Conservation (phyloP, 2,329 filamentous ascomycete genomes). For the Apiospora kogelbergensis region DNA sequence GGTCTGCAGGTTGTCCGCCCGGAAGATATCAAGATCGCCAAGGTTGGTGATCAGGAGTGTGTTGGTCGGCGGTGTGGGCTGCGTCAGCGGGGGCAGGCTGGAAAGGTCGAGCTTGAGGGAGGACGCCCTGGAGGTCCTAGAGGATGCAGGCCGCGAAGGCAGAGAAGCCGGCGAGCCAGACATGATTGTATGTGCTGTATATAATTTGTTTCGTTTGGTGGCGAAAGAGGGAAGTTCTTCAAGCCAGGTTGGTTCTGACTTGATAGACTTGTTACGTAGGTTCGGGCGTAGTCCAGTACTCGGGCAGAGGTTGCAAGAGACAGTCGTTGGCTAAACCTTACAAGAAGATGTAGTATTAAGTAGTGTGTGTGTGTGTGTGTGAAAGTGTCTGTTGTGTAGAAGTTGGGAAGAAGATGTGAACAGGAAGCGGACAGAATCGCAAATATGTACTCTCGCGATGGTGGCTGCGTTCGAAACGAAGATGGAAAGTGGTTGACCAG, state of each 20-base stretch:
- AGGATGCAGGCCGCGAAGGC: conserved; percentile 32
- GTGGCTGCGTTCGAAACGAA: conserved; percentile 14
- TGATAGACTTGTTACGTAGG: neutral
- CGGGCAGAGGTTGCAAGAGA: neutral
- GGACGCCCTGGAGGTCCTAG: conserved; percentile 41
- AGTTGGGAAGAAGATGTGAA: neutral
- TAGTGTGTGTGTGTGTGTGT: neutral
- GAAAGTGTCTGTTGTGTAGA: neutral
- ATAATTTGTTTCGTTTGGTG: neutral
- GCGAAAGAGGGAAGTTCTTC: neutral
- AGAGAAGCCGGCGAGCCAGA: conserved; percentile 27
- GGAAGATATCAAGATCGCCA: conserved; percentile 70
- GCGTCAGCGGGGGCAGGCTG: conserved; percentile 65
- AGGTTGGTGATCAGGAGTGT: conserved; percentile 85
- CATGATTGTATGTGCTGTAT: conserved; percentile 10
- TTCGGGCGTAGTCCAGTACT: neutral
- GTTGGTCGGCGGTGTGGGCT: conserved; percentile 77
- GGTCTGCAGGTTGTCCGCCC: conserved; percentile 69
- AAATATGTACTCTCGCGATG: conserved; percentile 13
- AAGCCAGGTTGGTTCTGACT: neutral
- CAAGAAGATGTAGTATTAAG: neutral
- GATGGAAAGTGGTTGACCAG: conserved; percentile 4
- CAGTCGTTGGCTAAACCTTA: neutral
- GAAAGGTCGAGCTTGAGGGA: conserved; percentile 71
- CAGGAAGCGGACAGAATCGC: neutral